These are phyloP conservation scores for Pachyrhizus erosus DNA, from an alignment of 306 rosid species.

Conservation along the genomic window DNA sequence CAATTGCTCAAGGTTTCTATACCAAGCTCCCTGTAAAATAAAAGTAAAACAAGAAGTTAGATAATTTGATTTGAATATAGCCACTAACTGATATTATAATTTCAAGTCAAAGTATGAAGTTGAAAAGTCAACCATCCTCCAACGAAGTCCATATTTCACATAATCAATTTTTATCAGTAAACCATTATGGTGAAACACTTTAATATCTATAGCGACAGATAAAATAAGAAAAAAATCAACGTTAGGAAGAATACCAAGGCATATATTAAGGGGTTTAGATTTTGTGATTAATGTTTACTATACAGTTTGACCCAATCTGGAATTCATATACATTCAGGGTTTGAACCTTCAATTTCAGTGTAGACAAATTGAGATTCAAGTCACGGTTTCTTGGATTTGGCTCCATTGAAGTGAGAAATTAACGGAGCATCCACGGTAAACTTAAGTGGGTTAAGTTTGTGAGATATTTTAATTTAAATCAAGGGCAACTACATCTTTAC, in stretches of 20 bases:
- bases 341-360: neutral
- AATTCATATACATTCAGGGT: constrained; percentile 28
- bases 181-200: constrained; percentile 26
- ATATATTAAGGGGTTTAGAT: neutral
- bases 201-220: neutral
- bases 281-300: neutral
- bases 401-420: neutral
- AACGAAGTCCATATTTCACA: constrained; percentile 18
- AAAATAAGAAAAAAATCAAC: neutral
- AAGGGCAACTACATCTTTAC: neutral
- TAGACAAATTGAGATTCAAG: constrained; percentile 34
- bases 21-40: constrained; percentile 79
- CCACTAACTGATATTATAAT: neutral
- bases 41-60: constrained; percentile 24
- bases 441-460: neutral
- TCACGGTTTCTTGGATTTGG: constrained; percentile 10
- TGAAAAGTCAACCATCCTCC: constrained; percentile 14
- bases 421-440: neutral
- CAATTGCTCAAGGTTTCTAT: constrained; percentile 75
- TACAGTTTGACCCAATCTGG: constrained; percentile 3
- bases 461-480: neutral
- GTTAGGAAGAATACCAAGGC: constrained; percentile 9
- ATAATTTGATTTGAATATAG: constrained; percentile 20
- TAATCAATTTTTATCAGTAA: neutral
- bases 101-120: constrained; percentile 29